These are phyloP conservation scores for Triangularia verruculosa DNA, from an alignment of 2,329 filamentous ascomycete species.

Conservation along the genomic window DNA sequence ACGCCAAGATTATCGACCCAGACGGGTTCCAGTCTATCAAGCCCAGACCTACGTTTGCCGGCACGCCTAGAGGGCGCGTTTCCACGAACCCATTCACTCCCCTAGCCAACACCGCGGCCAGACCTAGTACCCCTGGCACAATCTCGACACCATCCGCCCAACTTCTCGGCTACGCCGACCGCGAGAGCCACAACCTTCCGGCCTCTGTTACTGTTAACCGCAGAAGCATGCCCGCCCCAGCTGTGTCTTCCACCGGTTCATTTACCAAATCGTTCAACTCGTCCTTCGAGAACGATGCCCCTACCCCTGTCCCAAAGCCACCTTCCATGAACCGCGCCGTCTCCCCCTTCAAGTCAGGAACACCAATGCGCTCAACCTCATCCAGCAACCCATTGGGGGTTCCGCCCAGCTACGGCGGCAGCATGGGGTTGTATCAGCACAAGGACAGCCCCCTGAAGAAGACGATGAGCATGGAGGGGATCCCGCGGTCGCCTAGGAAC, in stretches of 20 bases:
- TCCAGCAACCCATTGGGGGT: slow-evolving; percentile 12
- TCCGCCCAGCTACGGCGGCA: slow-evolving; percentile 57
- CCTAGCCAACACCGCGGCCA: slow-evolving; percentile 20
- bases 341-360: slow-evolving; percentile 22
- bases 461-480: slow-evolving; percentile 60
- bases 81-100: slow-evolving; percentile 44
- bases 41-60: slow-evolving; percentile 39
- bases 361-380: slow-evolving; percentile 23
- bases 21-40: slow-evolving; percentile 42
- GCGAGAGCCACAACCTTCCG: slow-evolving; percentile 17
- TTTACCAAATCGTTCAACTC: slow-evolving; percentile 2
- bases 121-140: slow-evolving; percentile 8
- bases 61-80: slow-evolving; percentile 36
- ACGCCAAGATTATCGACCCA: slow-evolving; percentile 68
- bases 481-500: slow-evolving; percentile 55
- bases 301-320: background rate
- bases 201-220: background rate
- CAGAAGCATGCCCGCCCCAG: background rate
- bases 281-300: slow-evolving; percentile 5
- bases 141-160: background rate
- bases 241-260: background rate
- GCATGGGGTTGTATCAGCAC: slow-evolving; percentile 75
- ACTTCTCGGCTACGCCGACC: slow-evolving; percentile 6
- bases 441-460: slow-evolving; percentile 82
- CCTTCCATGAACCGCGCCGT: slow-evolving; percentile 26